Conservation (phyloP, 2,329 filamentous ascomycete species). For the Nemania abortiva region DNA sequence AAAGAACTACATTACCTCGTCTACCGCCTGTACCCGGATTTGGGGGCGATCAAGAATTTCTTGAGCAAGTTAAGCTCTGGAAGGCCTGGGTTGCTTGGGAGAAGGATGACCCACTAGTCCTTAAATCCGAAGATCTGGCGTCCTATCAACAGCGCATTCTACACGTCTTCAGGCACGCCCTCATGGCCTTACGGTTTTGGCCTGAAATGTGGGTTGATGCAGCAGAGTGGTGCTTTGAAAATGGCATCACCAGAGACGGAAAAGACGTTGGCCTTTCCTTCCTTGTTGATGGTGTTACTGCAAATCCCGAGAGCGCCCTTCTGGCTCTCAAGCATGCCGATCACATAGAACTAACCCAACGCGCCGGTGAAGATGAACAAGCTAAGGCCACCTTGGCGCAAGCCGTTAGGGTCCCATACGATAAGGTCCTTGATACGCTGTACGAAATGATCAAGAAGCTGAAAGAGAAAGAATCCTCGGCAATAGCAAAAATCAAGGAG, state of each 20-base stretch:
- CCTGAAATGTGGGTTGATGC: slow-evolving; percentile 97
- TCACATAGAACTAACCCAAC: slow-evolving; percentile 82
- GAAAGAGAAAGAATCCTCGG: slow-evolving; percentile 71
- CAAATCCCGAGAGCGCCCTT: slow-evolving; percentile 93
- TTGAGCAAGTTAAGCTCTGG: slow-evolving; percentile 88
- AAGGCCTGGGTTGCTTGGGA: slow-evolving; percentile 96
- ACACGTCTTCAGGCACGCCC: slow-evolving; percentile 91
- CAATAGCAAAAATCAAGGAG: slow-evolving; percentile 69
- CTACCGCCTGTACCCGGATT: slow-evolving; percentile 88
- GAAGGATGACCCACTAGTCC: slow-evolving; percentile 88
- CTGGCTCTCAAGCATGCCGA: slow-evolving; percentile 92
- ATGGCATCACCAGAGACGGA: slow-evolving; percentile 70
- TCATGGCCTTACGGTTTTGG: slow-evolving; percentile 95
- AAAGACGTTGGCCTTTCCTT: slow-evolving; percentile 77
- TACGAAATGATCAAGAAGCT: slow-evolving; percentile 85
- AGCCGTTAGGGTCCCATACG: slow-evolving; percentile 84
- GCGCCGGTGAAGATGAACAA: slow-evolving; percentile 81
- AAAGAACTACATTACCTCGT: slow-evolving; percentile 81
- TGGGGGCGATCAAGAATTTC: slow-evolving; percentile 86
- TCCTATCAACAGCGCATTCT: slow-evolving; percentile 83
- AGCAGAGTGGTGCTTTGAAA: slow-evolving; percentile 90
- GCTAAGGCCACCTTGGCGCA: slow-evolving; percentile 80
- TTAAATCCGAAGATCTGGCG: slow-evolving; percentile 83
- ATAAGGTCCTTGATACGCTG: slow-evolving; percentile 85
- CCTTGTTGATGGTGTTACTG: slow-evolving; percentile 82